A percentile compares a stretch with the other conserved stretches of the same genome.
Conservation (phyloP, 2,329 filamentous ascomycete species). For the Claviceps fusiformis region DNA sequence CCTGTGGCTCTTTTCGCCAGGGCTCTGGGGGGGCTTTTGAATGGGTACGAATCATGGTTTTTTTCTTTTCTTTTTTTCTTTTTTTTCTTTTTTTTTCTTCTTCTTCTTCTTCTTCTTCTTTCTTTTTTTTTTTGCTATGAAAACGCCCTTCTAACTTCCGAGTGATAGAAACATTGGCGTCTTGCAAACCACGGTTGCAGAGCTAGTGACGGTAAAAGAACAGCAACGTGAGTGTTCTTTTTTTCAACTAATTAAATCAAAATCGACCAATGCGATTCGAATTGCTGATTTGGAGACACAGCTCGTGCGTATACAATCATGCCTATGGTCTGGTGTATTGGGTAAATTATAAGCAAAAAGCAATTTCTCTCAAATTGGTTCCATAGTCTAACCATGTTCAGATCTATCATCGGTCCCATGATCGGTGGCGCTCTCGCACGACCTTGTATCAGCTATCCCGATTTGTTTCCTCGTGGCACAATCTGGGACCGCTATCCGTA, state of each 20-base stretch:
- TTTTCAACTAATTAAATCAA: too few species aligned
- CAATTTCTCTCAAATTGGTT: not conserved
- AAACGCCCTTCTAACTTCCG: not conserved
- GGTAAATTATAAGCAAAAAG: conserved; percentile 36
- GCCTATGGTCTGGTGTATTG: conserved; percentile 96
- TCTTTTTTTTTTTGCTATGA: too few species aligned
- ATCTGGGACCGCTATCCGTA: conserved; percentile 84
- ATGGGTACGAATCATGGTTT: conserved; percentile 50
- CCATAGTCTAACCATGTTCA: conserved; percentile 18
- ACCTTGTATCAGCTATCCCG: conserved; percentile 71
- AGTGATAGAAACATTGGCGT: conserved; percentile 72
- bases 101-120: too few species aligned
- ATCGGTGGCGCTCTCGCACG: conserved; percentile 82
- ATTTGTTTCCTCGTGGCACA: conserved; percentile 54
- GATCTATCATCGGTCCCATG: conserved; percentile 82
- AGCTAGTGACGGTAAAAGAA: conserved; percentile 83
- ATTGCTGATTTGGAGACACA: conserved; percentile 17
- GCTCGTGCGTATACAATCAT: conserved; percentile 92
- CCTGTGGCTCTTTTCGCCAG: conserved; percentile 74
- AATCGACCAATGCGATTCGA: too few species aligned
- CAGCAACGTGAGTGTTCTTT: conserved; percentile 60
- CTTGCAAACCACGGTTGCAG: conserved; percentile 85
- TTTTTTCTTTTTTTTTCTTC: not conserved
- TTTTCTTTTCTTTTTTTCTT: too few species aligned
- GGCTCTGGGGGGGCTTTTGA: conserved; percentile 78